Base-by-base conservation (phyloP, 352 stramenopile genomes). In the Pythium utonaiense region DNA sequence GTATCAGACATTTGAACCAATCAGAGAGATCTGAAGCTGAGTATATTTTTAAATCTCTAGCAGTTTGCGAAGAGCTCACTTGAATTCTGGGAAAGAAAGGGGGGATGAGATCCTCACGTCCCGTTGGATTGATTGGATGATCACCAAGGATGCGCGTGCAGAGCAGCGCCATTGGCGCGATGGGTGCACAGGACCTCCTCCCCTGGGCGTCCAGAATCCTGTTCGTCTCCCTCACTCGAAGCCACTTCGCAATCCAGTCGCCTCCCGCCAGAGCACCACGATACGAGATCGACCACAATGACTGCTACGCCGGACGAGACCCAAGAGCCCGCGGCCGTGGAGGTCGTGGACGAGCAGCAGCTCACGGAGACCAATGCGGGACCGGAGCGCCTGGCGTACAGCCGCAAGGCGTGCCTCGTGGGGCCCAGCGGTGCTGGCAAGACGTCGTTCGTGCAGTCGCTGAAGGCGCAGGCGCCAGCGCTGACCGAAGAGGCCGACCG, bases 321-420 rank as follows among this genome's bases (percentile, higher is more conserved):
- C 28, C 28, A 33, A 28, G n/a, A 31, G 22, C n/a, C n/a, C 22
- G 17, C 16, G n/a, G 28, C 27, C n/a, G 28, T 21, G 21, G 48
- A 55, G 48, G 17, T 40, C 28, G 25, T 24, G 27, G 19, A 55
- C 17, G 22, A 55, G 30, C 27, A 55, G 21, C 27, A 54, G 19
- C 36, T 51, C 24, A 42, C 14, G 22, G 17, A 28, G 14, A 3
- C 25, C 16, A 21, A 19, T 4, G 40, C 19, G 14, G 57, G 57
- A 7, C 57, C 52, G 22, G 53, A 67, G 22, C 38, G 24, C 7
- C 49, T 68, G 48, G 47, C 60, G 1, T 75, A 71, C 41, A 65
- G 68, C n/a, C 64, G 40, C 13, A 78, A 78, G 27, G 44, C 73
- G 5, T 75, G 71, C 27, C 41, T 78, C 21, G 61, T 78, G 16